These are phyloP conservation scores for Stephania japonica DNA, from an alignment of 164 flowering plant species.

Conservation along the genomic window DNA sequence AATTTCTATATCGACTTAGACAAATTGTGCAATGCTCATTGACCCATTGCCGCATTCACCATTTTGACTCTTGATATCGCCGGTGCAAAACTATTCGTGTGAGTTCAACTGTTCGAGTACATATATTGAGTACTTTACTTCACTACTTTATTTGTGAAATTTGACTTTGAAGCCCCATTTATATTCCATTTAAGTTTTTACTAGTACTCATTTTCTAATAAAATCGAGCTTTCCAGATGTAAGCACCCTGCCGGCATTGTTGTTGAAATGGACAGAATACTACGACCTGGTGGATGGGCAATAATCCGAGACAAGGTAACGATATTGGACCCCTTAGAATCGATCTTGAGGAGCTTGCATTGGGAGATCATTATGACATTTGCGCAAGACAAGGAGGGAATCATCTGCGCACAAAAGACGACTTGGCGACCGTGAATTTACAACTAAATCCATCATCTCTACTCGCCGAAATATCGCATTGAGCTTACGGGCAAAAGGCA, in stretches of 20 bases:
- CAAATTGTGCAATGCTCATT: too few relatives aligned
- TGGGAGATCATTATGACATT: constrained; percentile 92
- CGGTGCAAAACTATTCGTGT: background rate
- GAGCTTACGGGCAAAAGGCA: background rate
- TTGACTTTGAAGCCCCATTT: background rate
- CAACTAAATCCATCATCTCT: background rate
- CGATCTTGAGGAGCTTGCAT: constrained; percentile 60
- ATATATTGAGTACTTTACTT: background rate
- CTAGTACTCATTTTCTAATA: background rate
- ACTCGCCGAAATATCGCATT: background rate
- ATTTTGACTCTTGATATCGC: background rate
- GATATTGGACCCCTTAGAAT: constrained; percentile 68
- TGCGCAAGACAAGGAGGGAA: constrained; percentile 66
- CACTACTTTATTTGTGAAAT: too few relatives aligned
- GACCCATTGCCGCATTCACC: too few relatives aligned
- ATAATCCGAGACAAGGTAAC: constrained; percentile 77
- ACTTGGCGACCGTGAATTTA: constrained; percentile 64
- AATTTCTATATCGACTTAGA: too few relatives aligned
- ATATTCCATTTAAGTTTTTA: background rate
- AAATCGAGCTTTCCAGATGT: constrained; percentile 40
- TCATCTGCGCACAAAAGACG: constrained; percentile 76
- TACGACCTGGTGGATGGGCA: constrained; percentile 87
- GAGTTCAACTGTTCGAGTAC: too few relatives aligned
- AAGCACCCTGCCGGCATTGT: constrained; percentile 71
- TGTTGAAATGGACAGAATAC: constrained; percentile 86